Evolutionary conservation across 2,329 filamentous ascomycete species (phyloP).

Genomic region (Colletotrichum sp.): DNA sequence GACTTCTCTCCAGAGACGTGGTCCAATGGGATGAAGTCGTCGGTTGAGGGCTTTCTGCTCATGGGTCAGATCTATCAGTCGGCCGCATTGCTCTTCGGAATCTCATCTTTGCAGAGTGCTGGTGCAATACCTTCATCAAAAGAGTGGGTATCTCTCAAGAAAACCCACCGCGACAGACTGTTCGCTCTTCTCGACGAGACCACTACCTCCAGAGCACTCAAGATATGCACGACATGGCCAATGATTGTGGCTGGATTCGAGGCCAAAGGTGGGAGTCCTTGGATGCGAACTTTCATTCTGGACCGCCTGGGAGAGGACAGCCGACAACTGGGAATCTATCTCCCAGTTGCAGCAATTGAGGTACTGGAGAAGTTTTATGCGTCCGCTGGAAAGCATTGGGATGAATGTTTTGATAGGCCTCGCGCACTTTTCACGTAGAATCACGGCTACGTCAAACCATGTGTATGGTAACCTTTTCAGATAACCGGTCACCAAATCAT

Average conservation of each 20-base stretch:
- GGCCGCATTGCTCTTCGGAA: conserved; percentile 38
- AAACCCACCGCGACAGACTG: conserved; percentile 19
- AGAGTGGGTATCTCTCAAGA: conserved; percentile 11
- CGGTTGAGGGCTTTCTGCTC: not conserved
- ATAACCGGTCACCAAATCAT: too few relatives aligned
- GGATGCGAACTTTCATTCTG: not conserved
- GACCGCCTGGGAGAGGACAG: not conserved
- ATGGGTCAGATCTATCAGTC: conserved; percentile 32
- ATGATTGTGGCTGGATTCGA: conserved; percentile 12
- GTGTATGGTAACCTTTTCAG: too few relatives aligned
- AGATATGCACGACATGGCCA: not conserved
- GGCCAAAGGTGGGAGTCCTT: not conserved
- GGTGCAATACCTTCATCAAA: conserved; percentile 26
- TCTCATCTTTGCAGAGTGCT: conserved; percentile 39
- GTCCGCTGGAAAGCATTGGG: not conserved
- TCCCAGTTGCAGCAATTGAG: not conserved
- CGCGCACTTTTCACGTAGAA: not conserved
- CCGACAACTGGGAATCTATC: not conserved
- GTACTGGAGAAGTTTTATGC: not conserved
- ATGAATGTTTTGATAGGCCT: conserved; percentile 8
- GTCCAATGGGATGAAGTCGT: conserved; percentile 21
- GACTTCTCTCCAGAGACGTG: conserved; percentile 35
- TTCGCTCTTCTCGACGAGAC: conserved; percentile 23
- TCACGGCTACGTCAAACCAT: not conserved
- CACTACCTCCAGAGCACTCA: not conserved